These are phyloP conservation scores for Coemansia sp. DNA, from an alignment of 192 early-diverging fungal species.

Conservation along the genomic window DNA sequence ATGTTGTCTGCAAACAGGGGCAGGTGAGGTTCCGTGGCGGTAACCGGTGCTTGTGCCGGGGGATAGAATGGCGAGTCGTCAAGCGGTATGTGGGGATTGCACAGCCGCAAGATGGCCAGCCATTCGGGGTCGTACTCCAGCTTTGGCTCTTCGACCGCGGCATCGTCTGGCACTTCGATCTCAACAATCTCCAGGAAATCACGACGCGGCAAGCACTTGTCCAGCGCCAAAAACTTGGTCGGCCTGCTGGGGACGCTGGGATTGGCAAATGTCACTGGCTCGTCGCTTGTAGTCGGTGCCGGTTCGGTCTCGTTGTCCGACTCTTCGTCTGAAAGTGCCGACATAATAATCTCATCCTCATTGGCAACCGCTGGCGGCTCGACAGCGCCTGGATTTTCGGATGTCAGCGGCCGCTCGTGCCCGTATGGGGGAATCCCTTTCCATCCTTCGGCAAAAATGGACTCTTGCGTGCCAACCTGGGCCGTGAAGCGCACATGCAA, in stretches of 20 bases:
- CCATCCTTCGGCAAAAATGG: slow-evolving; percentile 24
- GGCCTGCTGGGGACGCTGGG: slow-evolving; percentile 26
- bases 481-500: slow-evolving; percentile 90
- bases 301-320: too few relatives aligned
- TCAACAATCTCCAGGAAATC: slow-evolving; percentile 75
- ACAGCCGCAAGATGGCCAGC: slow-evolving; percentile 69
- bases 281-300: not conserved
- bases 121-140: slow-evolving; percentile 86
- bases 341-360: slow-evolving; percentile 54
- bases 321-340: slow-evolving; percentile 30
- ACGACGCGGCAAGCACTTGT: slow-evolving; percentile 81
- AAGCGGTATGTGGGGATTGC: slow-evolving; percentile 55
- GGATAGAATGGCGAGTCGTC: slow-evolving; percentile 53
- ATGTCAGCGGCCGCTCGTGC: not conserved
- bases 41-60: slow-evolving; percentile 31
- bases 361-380: too few relatives aligned
- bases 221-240: slow-evolving; percentile 89
- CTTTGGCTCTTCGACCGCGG: slow-evolving; percentile 31
- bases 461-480: slow-evolving; percentile 50
- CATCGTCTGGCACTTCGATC: slow-evolving; percentile 56
- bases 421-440: slow-evolving; percentile 9
- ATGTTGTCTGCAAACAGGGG: slow-evolving; percentile 37
- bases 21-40: slow-evolving; percentile 25
- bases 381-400: too few relatives aligned
- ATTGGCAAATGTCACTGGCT: not conserved